These are phyloP conservation scores for Nematocida sp. DNA, from an alignment of 371 early-diverging fungal genomes.

Conservation along the genomic window DNA sequence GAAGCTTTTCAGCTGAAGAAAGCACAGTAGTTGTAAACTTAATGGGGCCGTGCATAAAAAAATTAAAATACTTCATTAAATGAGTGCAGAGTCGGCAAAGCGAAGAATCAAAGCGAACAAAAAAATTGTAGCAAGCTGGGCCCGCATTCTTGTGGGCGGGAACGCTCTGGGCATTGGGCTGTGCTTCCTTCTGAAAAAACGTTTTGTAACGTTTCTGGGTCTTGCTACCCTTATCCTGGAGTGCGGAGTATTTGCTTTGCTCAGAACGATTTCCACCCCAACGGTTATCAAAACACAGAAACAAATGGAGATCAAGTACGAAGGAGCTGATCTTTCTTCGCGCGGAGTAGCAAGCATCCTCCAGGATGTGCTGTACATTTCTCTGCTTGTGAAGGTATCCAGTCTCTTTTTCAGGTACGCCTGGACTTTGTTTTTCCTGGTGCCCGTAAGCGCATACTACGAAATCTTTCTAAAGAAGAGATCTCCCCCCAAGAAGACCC, in stretches of 20 bases:
- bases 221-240: neutral
- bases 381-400: neutral
- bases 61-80: conserved; percentile 15
- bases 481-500: neutral
- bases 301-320: conserved; percentile 12
- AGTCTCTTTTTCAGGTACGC: conserved; percentile 12
- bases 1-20: conserved; percentile 28
- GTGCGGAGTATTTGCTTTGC: neutral
- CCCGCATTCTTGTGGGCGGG: neutral
- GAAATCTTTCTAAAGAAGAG: conserved; percentile 25
- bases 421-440: conserved; percentile 16
- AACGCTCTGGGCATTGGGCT: neutral
- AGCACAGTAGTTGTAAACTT: conserved; percentile 45
- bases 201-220: neutral
- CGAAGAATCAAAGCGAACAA: conserved; percentile 30
- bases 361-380: conserved; percentile 15
- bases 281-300: neutral
- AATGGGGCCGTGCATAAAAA: conserved; percentile 28
- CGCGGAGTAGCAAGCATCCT: conserved; percentile 12
- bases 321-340: conserved; percentile 10
- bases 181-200: neutral
- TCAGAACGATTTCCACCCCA: neutral
- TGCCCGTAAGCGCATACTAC: conserved; percentile 45
- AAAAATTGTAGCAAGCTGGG: neutral
- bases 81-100: conserved; percentile 32